Conservation (phyloP, 108 stramenopile genomes). For the Phaeodactylum tricornutum region DNA sequence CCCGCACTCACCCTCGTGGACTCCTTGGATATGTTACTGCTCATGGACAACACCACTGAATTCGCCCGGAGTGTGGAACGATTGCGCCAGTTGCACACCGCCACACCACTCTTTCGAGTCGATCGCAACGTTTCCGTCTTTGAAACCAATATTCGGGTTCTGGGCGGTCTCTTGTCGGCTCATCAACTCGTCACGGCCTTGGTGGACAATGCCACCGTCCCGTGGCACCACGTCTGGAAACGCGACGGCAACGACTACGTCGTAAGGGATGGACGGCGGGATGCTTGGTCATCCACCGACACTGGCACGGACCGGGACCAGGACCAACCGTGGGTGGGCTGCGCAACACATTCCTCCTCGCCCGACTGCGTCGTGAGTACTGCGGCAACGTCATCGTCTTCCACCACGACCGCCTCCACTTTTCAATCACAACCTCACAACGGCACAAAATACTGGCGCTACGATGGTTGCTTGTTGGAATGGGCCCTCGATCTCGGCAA, state of each 20-base stretch:
- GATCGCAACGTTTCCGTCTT: conserved; percentile 86
- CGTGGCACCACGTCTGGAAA: not conserved
- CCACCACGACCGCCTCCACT: not conserved
- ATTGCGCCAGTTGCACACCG: conserved; percentile 40
- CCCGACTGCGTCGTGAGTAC: not conserved
- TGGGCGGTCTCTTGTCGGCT: conserved; percentile 88
- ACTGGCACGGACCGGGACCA: not conserved
- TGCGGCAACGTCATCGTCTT: not conserved
- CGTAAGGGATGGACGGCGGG: not conserved
- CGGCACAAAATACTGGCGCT: conserved; percentile 26
- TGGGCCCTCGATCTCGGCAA: conserved; percentile 77
- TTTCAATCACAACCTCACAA: not conserved
- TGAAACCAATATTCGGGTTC: conserved; percentile 88
- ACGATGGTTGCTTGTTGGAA: conserved; percentile 68
- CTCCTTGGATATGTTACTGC: conserved; percentile 77
- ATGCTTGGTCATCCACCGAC: not conserved
- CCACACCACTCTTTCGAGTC: conserved; percentile 34
- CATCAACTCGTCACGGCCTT: conserved; percentile 72
- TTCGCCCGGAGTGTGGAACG: conserved; percentile 84
- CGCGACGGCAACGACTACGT: not conserved
- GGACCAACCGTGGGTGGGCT: too few relatives aligned
- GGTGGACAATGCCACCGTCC: conserved; percentile 5
- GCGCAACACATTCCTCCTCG: too few relatives aligned
- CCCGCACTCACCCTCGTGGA: conserved; percentile 87
- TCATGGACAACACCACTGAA: conserved; percentile 83